Percentiles rank a stretch among this genome's conserved stretches.
Evolutionary conservation across 495 filamentous ascomycete species (phyloP).

Genomic region (Trichoderma erinaceum): DNA sequence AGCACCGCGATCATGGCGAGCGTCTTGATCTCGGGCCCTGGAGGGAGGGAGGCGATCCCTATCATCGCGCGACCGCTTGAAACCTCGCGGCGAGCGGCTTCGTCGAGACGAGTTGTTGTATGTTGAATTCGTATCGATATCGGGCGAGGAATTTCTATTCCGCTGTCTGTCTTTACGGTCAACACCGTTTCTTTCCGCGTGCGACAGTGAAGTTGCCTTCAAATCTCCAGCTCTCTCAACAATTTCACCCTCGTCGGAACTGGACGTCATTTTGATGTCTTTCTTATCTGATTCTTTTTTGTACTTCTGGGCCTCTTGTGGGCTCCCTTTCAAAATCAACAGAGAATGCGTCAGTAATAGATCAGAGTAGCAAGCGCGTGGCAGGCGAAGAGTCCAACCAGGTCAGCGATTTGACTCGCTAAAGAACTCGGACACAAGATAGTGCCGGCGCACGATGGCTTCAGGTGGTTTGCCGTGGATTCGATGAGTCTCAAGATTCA

Average conservation of each 20-base stretch:
- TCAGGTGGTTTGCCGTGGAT: neutral
- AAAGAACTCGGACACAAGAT: neutral
- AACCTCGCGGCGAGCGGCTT: conserved; percentile 47
- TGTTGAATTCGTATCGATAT: conserved; percentile 69
- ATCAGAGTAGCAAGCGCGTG: conserved; percentile 19
- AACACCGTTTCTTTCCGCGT: conserved; percentile 51
- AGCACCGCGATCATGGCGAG: conserved; percentile 54
- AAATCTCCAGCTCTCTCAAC: conserved; percentile 57
- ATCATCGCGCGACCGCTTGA: conserved; percentile 63
- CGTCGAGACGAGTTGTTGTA: conserved; percentile 49
- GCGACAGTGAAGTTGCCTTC: conserved; percentile 53
- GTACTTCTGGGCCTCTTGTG: neutral
- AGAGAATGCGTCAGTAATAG: conserved; percentile 27
- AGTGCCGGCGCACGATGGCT: neutral
- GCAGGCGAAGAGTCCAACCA: conserved; percentile 45
- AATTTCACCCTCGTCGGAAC: conserved; percentile 82
- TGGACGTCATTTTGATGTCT: conserved; percentile 27
- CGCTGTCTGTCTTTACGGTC: conserved; percentile 63
- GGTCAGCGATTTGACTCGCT: conserved; percentile 18
- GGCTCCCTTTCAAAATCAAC: conserved; percentile 15
- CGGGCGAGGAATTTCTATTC: conserved; percentile 59
- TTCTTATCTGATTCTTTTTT: neutral
- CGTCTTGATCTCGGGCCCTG: conserved; percentile 40
- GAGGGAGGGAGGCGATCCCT: conserved; percentile 48
- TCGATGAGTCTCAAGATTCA: neutral